phyloP scores from a whole-genome alignment of 2,329 filamentous ascomycete species.

The Fusarium hostae region DNA sequence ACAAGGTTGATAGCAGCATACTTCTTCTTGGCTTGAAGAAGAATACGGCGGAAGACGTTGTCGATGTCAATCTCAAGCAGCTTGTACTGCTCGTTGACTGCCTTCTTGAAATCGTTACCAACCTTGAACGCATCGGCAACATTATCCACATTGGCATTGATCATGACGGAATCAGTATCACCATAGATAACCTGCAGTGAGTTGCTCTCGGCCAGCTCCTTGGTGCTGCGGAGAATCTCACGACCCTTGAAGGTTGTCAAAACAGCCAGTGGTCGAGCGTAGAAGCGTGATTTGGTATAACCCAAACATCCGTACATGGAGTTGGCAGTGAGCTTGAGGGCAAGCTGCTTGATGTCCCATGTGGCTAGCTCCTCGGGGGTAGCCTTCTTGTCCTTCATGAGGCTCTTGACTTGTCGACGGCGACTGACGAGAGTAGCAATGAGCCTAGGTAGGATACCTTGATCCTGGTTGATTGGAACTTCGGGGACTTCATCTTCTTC shows the following conservation, averaged over 20 bases:
- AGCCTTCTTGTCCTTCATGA: conserved; percentile 95
- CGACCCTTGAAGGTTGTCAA: conserved; percentile 97
- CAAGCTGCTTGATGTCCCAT: conserved; percentile 98
- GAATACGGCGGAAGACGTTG: conserved; percentile 91
- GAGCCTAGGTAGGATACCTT: conserved; percentile 88
- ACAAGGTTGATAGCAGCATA: conserved; percentile 97
- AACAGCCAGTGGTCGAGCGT: conserved; percentile 92
- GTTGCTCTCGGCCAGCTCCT: conserved; percentile 91
- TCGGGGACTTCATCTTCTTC: conserved; percentile 91
- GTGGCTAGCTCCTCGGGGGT: conserved; percentile 88
- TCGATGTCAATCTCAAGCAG: conserved; percentile 98
- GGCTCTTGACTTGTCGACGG: conserved; percentile 89
- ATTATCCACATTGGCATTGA: conserved; percentile 97
- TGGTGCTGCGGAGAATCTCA: conserved; percentile 96
- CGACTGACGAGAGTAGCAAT: conserved; percentile 92
- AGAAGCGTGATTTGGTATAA: conserved; percentile 97
- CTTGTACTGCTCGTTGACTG: conserved; percentile 93
- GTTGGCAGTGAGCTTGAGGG: conserved; percentile 96
- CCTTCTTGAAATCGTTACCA: conserved; percentile 92
- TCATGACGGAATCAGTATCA: conserved; percentile 99
- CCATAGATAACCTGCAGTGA: conserved; percentile 97
- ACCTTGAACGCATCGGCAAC: conserved; percentile 91
- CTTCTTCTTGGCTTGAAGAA: conserved; percentile 98
- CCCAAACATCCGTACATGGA: conserved; percentile 99
- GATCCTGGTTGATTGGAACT: conserved; percentile 79